Base-by-base conservation (phyloP, 2,329 filamentous ascomycete species). In the Paraphoma sp. region DNA sequence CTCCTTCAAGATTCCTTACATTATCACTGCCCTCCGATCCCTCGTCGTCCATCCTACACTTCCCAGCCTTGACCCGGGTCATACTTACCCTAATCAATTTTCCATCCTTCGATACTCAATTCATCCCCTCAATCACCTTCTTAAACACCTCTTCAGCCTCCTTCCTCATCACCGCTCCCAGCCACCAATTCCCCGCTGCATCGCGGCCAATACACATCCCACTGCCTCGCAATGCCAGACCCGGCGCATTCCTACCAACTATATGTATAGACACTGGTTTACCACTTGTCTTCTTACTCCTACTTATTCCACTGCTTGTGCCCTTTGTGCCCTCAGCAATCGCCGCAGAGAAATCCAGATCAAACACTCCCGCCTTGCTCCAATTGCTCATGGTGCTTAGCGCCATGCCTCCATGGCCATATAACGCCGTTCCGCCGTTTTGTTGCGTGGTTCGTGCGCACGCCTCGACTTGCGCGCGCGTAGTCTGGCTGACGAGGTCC, bases 141-240 rank as follows among this genome's bases (percentile, higher is more conserved):
- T 43, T 23, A 40, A 52, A 33, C 14, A 30, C 45, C 29, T 41
- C 42, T 7, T 11, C 49, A 33, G 1, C 36, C 43, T 48, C 52
- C 33, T 48, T 51, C 12, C 48, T 38, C 43, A 53, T 23, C n/a
- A 58, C 7, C 10, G 30, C 44, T 8, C 48, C 55, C 45, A 68
- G 1, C 62, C 63, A 67, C 51, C 56, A 69, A 42, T 67, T 62
- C 18, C 67, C 65, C 41, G 59, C 42, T 30, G 23, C 18, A 57
- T 69, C 67, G 52, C 49, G 61, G 6, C 67, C 67, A 2, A 63
- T 16, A 48, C 48, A 57, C 33, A 14, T 46, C 10, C 50, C 62
- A 3, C 57, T 28, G 12, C 64, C 57, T 23, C 62, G 52, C 14
- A 60, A n/a, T 16, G 36, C 12, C 38, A 36, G 55, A 40, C 6